Percentiles rank a stretch among this genome's conserved stretches.
These are phyloP conservation scores for Euphrasia confusa DNA, from an alignment of 257 asterid species.

Conservation along the genomic window DNA sequence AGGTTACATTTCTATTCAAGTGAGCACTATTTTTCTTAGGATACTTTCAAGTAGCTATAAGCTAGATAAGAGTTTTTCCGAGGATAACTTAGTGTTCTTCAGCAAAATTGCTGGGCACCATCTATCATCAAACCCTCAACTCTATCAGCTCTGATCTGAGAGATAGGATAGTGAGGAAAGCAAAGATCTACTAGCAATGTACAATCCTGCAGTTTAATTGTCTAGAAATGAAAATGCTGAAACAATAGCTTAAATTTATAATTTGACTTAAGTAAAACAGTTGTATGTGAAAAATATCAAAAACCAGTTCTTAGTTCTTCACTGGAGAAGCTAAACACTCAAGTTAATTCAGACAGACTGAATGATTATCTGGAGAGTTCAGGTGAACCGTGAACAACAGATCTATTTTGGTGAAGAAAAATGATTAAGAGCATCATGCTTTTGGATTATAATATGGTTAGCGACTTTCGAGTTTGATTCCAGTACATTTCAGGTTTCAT, in stretches of 20 bases:
- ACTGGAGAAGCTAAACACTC: background rate
- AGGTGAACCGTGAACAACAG: background rate
- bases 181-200: background rate
- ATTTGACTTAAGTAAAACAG: background rate
- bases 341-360: background rate
- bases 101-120: too few relatives aligned
- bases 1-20: too few relatives aligned
- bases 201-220: background rate
- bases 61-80: too few relatives aligned
- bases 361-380: background rate
- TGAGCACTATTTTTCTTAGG: too few relatives aligned
- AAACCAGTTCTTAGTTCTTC: background rate
- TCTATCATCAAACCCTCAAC: too few relatives aligned
- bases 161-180: background rate
- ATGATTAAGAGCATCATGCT: background rate
- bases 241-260: background rate
- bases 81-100: too few relatives aligned
- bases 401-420: constrained; percentile 1
- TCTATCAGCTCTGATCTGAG: background rate
- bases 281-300: background rate
- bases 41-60: too few relatives aligned
- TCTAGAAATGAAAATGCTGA: background rate
- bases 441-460: background rate
- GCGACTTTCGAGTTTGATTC: background rate
- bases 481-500: background rate